These are phyloP conservation scores for Grammothele lineata DNA, from an alignment of 768 basidiomycete genomes.

Conservation along the genomic window DNA sequence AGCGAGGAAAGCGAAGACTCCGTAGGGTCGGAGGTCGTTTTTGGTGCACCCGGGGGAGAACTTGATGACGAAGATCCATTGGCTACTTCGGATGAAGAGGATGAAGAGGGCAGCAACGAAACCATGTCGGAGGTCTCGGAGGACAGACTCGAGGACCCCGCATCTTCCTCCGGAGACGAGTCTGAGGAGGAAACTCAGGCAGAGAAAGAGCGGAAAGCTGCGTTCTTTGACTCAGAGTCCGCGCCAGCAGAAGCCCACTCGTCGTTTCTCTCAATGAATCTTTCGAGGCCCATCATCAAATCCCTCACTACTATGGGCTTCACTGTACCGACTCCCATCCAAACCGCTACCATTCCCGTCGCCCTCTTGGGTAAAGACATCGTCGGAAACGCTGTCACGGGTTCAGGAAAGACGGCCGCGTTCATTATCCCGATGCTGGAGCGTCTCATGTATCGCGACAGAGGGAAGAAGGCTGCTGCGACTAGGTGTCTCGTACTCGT, in stretches of 20 bases:
- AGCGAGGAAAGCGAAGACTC: constrained; percentile 14
- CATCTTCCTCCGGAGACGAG: constrained; percentile 56
- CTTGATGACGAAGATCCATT: constrained; percentile 31
- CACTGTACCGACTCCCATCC: constrained; percentile 89
- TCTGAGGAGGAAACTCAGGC: constrained; percentile 58
- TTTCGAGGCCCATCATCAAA: constrained; percentile 91
- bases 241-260: constrained; percentile 49
- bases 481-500: constrained; percentile 89
- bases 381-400: constrained; percentile 93
- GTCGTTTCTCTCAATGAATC: constrained; percentile 90
- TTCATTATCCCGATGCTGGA: constrained; percentile 95
- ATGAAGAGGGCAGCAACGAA: no score
- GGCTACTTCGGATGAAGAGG: constrained; percentile 39
- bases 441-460: constrained; percentile 87
- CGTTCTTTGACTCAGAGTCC: constrained; percentile 72
- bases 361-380: constrained; percentile 94
- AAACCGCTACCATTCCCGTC: constrained; percentile 89
- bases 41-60: constrained; percentile 32
- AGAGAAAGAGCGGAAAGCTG: constrained; percentile 70
- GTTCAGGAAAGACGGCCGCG: constrained; percentile 97
- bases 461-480: constrained; percentile 79
- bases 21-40: constrained; percentile 27
- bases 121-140: no score
- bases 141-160: constrained; percentile 37
- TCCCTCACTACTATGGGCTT: constrained; percentile 83